Evolutionary conservation across 352 stramenopile species (phyloP), one percentile per base, ranked within the genome.

Genomic region (Pythium coloratum): DNA sequence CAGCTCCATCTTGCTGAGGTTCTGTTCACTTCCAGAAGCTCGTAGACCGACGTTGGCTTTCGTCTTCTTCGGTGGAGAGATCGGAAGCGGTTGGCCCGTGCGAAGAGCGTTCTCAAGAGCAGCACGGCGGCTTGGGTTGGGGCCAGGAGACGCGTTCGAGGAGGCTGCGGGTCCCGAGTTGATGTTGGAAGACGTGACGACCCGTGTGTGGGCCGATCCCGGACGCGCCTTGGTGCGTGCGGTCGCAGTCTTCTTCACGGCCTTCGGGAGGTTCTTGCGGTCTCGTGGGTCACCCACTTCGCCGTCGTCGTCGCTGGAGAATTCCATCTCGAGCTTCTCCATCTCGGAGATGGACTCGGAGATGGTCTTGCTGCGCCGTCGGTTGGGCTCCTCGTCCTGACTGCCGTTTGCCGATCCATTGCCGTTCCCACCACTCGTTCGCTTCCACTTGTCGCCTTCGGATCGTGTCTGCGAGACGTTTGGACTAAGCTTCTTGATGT

Each of bases 331-430:
- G 14, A 73, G 59, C 18, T 77, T 76, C 20, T 80, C 70, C 42
- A 76, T 71, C n/a, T 78, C 72, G 12, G 46, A 67, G 16, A 67
- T n/a, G 14, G 75, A 77, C 30, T 71, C 62, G 30, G 75, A 82
- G 18, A 80, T 69, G 13, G 75, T 80, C 47, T 78, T 82, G 58
- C 72, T 80, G 9, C 75, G 66, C 16, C 65, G 62, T 12, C 75
- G 66, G 12, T 53, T 71, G 9, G 44, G 36, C 20, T 65, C 56
- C 30, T 64, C 32, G 26, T 69, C 58, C 9, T 51, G 44, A 16
- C 44, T 51, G n/a, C 18, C 44, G 14, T 51, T 51, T 28, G 18
- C n/a, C 18, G 44, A 51, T 13, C 18, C 44, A 28, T 51, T 51
- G 16, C 18, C 44, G 9, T 51, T 51, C 5, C 44, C 44, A 28